Conservation (phyloP, 2,329 filamentous ascomycete genomes). For the Pleurostoma richardsiae region DNA sequence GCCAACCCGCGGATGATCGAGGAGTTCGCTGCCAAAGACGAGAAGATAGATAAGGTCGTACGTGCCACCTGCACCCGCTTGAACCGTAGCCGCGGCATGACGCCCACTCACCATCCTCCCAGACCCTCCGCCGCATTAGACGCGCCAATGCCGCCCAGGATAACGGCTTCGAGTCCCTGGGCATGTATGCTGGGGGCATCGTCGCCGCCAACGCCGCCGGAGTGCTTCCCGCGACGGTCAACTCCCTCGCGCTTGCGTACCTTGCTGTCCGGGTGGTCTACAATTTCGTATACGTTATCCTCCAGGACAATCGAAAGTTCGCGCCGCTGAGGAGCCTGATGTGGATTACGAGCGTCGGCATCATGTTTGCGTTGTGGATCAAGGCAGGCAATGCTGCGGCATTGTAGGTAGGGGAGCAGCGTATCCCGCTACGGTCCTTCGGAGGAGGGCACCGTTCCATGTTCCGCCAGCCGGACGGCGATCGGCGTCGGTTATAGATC, state of each 20-base stretch:
- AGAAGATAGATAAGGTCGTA: slow-evolving; percentile 21
- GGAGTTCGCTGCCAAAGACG: slow-evolving; percentile 22
- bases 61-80: slow-evolving; percentile 1
- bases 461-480: no score
- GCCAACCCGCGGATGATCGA: slow-evolving; percentile 30
- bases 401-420: background rate
- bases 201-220: slow-evolving; percentile 40
- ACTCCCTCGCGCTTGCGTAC: slow-evolving; percentile 32
- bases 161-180: slow-evolving; percentile 40
- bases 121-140: slow-evolving; percentile 14
- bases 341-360: slow-evolving; percentile 28
- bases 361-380: slow-evolving; percentile 31
- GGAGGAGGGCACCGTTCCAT: no score
- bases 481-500: no score
- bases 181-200: slow-evolving; percentile 35
- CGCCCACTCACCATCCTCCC: background rate
- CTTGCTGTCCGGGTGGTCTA: slow-evolving; percentile 32
- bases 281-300: slow-evolving; percentile 35
- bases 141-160: slow-evolving; percentile 21
- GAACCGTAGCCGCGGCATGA: background rate
- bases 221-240: slow-evolving; percentile 29
- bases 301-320: slow-evolving; percentile 33
- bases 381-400: slow-evolving; percentile 28
- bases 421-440: no score
- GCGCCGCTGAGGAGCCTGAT: slow-evolving; percentile 28